These are phyloP conservation scores for Colletotrichum lupini DNA, from an alignment of 2,329 filamentous ascomycete genomes.

Conservation along the genomic window DNA sequence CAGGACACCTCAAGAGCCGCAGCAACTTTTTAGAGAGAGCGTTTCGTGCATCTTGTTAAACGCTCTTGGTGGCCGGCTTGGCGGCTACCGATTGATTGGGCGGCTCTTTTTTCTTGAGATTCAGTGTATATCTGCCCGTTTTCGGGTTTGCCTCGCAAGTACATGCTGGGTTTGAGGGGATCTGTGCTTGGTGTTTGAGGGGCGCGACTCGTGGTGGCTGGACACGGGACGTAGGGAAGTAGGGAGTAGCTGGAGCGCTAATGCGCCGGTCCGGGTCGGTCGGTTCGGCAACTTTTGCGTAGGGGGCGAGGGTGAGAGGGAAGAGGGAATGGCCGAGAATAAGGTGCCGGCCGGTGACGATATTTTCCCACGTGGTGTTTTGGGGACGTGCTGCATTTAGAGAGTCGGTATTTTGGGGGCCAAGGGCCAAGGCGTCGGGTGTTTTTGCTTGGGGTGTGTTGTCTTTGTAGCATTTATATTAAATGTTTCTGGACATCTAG, in stretches of 20 bases:
- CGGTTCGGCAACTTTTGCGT: not conserved
- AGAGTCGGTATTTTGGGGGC: too few relatives aligned
- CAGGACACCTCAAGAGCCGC: not conserved
- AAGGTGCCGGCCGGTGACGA: too few relatives aligned
- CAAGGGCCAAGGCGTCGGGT: too few relatives aligned
- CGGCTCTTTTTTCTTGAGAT: not conserved
- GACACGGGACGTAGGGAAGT: not conserved
- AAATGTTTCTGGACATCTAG: too few relatives aligned
- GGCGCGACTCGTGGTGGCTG: slow-evolving; percentile 13
- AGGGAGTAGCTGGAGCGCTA: too few relatives aligned
- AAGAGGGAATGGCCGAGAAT: too few relatives aligned
- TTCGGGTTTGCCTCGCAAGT: not conserved
- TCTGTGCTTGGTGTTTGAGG: not conserved
- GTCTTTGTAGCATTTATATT: too few relatives aligned
- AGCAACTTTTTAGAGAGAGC: not conserved
- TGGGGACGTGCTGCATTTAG: too few relatives aligned
- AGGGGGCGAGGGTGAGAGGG: too few relatives aligned
- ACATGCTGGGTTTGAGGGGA: not conserved
- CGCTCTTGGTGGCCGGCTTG: not conserved
- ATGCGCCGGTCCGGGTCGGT: not conserved
- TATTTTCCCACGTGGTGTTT: too few relatives aligned
- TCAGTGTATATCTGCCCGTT: not conserved
- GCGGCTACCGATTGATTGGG: not conserved
- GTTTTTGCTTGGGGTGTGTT: too few relatives aligned
- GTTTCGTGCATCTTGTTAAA: not conserved